Evolutionary conservation across 2,329 filamentous ascomycete species (phyloP).

Genomic region (Paraphoma chrysanthemicola): DNA sequence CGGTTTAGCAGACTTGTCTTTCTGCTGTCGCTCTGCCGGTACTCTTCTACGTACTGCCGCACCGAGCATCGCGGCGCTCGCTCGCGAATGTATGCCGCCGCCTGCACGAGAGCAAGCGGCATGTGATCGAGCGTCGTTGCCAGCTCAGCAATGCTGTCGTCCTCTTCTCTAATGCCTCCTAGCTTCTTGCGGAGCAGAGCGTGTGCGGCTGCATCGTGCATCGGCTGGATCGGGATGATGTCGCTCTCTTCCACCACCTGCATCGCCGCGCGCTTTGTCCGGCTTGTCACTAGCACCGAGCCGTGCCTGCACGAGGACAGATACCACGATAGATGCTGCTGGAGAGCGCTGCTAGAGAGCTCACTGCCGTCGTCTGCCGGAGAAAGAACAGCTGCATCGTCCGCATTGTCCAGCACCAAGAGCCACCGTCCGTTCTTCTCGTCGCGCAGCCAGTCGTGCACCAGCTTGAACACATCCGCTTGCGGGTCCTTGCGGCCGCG

Average conservation of each 20-base stretch:
- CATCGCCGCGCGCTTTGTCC: constrained; percentile 9
- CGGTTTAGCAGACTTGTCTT: constrained; percentile 18
- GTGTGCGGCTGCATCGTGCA: constrained; percentile 10
- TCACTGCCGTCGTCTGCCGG: background rate
- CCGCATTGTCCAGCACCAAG: constrained; percentile 27
- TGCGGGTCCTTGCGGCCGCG: constrained; percentile 13
- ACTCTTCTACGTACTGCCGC: constrained; percentile 48
- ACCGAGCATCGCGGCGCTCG: constrained; percentile 17
- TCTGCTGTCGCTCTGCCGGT: constrained; percentile 44
- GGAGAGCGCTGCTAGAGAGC: background rate
- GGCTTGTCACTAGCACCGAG: constrained; percentile 15
- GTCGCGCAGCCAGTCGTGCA: constrained; percentile 13
- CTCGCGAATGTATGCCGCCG: constrained; percentile 21
- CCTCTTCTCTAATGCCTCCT: background rate
- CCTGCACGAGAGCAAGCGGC: background rate
- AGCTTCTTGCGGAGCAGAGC: constrained; percentile 17
- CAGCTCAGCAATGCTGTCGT: background rate
- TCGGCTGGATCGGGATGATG: constrained; percentile 14
- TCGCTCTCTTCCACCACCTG: constrained; percentile 13
- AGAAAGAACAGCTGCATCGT: constrained; percentile 15
- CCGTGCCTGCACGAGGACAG: constrained; percentile 14
- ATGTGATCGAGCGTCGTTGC: constrained; percentile 8
- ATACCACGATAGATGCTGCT: background rate
- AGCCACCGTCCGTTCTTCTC: constrained; percentile 19
- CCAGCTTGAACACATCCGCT: constrained; percentile 17